Percentiles rank a stretch among this genome's conserved stretches.
These are phyloP conservation scores for Cytospora piceicola DNA, from an alignment of 2,329 filamentous ascomycete genomes.

Conservation along the genomic window DNA sequence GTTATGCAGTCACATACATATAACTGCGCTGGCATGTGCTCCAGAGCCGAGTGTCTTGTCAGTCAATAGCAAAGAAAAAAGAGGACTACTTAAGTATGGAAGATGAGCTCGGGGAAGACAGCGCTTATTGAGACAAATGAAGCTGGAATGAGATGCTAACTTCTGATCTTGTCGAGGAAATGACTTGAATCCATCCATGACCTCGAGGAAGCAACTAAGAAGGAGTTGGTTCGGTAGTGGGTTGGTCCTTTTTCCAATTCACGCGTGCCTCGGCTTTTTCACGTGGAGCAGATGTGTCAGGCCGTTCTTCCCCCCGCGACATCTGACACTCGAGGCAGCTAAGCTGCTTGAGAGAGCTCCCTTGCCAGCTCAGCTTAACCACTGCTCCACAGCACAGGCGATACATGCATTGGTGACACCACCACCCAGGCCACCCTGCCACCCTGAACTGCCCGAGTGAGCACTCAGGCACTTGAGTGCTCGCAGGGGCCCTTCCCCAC, in stretches of 20 bases:
- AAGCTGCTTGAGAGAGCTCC: background rate
- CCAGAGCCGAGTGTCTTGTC: background rate
- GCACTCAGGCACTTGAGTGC: slow-evolving; percentile 10
- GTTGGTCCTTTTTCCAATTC: slow-evolving; percentile 4
- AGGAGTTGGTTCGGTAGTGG: background rate
- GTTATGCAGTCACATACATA: too few relatives aligned
- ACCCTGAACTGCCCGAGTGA: too few relatives aligned
- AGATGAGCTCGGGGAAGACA: too few relatives aligned
- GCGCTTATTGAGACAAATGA: too few relatives aligned
- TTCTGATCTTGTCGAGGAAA: background rate
- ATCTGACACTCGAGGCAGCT: too few relatives aligned
- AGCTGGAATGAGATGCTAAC: background rate
- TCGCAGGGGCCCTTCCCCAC: slow-evolving; percentile 13
- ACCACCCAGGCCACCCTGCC: too few relatives aligned
- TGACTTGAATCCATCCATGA: background rate
- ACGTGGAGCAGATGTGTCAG: slow-evolving; percentile 8
- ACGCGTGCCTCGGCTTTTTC: slow-evolving; percentile 29
- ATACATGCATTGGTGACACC: background rate
- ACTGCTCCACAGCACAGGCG: background rate
- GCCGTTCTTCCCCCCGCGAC: too few relatives aligned
- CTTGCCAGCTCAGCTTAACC: background rate
- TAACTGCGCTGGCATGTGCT: too few relatives aligned
- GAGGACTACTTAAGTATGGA: too few relatives aligned
- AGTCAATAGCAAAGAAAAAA: background rate
- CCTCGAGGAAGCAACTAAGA: background rate